Percentiles rank a stretch among this genome's conserved stretches.
Conservation (phyloP, 176 grass and related monocot genomes). For the Oryza meridionalis region DNA sequence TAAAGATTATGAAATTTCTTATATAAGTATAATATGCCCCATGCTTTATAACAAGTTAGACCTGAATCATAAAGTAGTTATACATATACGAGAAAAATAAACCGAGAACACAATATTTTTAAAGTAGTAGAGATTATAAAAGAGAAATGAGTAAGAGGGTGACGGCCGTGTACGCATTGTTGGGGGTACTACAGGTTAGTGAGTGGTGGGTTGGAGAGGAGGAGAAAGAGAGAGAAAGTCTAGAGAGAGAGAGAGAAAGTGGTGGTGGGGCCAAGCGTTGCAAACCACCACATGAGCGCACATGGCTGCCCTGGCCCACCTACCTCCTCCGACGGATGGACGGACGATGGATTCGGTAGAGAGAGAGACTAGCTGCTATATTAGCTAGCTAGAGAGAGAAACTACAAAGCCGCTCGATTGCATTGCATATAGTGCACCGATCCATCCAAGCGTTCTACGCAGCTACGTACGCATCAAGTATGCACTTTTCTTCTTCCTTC, state of each 20-base stretch:
- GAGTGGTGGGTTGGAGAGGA: background rate
- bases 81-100: too few species aligned
- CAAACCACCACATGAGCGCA: slow-evolving; percentile 83
- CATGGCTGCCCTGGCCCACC: slow-evolving; percentile 60
- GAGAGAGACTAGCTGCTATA: background rate
- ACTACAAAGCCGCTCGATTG: background rate
- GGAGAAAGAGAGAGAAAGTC: slow-evolving; percentile 6
- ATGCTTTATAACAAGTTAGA: too few species aligned
- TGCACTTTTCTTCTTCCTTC: background rate
- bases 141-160: background rate
- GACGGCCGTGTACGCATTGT: slow-evolving; percentile 24
- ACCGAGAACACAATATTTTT: too few species aligned
- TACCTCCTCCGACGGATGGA: background rate
- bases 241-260: slow-evolving; percentile 35
- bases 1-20: too few species aligned
- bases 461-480: background rate
- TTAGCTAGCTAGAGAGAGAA: background rate
- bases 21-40: too few species aligned
- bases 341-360: slow-evolving; percentile 3
- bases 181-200: too few species aligned
- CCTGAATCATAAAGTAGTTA: too few species aligned
- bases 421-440: background rate
- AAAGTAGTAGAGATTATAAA: too few species aligned
- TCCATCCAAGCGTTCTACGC: background rate
- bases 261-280: slow-evolving; percentile 56